phyloP scores from a whole-genome alignment of 495 filamentous ascomycete species.

The Monascus purpureus region DNA sequence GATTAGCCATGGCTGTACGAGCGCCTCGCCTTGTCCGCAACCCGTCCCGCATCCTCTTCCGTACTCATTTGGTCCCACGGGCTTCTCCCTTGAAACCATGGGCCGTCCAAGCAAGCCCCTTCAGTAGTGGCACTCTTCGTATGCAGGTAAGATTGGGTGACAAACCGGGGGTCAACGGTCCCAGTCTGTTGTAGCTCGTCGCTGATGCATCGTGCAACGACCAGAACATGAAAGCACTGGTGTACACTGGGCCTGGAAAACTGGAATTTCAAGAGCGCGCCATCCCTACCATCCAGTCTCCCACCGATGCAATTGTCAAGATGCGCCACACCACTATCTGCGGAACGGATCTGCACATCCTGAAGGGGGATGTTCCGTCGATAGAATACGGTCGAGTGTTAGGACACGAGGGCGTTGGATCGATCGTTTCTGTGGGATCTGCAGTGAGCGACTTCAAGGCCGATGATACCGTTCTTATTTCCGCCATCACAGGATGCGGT shows the following conservation, averaged over 20 bases:
- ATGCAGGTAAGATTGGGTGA: too few species aligned
- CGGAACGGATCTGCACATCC: slow-evolving; percentile 64
- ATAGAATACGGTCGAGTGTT: slow-evolving; percentile 63
- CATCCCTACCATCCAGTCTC: slow-evolving; percentile 51
- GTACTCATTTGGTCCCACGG: too few species aligned
- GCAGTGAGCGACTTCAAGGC: slow-evolving; percentile 35
- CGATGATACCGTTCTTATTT: slow-evolving; percentile 26
- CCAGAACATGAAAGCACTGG: slow-evolving; percentile 15
- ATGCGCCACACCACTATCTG: slow-evolving; percentile 69
- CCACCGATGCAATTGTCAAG: slow-evolving; percentile 62
- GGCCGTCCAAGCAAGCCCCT: too few species aligned
- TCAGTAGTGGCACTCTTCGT: too few species aligned
- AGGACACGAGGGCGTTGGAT: slow-evolving; percentile 70
- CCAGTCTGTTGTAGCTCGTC: too few species aligned
- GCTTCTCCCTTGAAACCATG: too few species aligned
- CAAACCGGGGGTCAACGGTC: too few species aligned
- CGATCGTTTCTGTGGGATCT: slow-evolving; percentile 53
- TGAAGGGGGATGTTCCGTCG: slow-evolving; percentile 51
- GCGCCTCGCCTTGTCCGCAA: too few species aligned
- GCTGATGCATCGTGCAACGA: too few species aligned
- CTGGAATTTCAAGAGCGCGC: slow-evolving; percentile 32
- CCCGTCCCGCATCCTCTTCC: too few species aligned
- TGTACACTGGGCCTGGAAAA: slow-evolving; percentile 6
- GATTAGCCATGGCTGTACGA: too few species aligned
- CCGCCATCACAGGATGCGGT: slow-evolving; percentile 24